Conservation (phyloP, 1,284 basidiomycete genomes). For the Anthracocystis panici-leucophaei region DNA sequence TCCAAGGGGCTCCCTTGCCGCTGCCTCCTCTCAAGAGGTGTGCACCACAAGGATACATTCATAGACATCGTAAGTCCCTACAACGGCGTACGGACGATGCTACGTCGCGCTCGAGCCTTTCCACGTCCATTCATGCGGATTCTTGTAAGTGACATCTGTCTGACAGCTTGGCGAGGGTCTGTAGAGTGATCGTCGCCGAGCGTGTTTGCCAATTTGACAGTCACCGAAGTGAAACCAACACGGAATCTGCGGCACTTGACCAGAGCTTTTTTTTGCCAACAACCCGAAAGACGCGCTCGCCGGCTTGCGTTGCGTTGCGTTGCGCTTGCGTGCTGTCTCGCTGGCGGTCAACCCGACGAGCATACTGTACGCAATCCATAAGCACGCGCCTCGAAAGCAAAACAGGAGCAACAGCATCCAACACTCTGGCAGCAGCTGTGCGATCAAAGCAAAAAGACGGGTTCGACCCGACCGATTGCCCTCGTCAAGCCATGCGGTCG, state of each 20-base stretch:
- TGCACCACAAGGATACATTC: not conserved
- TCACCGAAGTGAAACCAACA: slow-evolving; percentile 10
- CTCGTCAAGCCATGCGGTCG: too few relatives aligned
- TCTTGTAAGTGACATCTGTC: not conserved
- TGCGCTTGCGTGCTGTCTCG: slow-evolving; percentile 6
- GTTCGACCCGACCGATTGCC: too few relatives aligned
- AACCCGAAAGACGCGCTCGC: not conserved
- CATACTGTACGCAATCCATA: too few relatives aligned
- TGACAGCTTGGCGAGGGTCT: slow-evolving; percentile 1
- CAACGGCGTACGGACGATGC: not conserved
- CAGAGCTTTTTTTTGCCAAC: not conserved
- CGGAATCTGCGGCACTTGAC: not conserved
- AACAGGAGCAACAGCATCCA: too few relatives aligned
- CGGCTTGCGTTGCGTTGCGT: not conserved
- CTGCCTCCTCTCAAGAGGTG: too few relatives aligned
- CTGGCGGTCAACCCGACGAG: slow-evolving; percentile 1
- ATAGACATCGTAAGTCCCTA: not conserved
- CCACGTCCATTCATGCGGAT: too few relatives aligned
- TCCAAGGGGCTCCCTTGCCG: too few relatives aligned
- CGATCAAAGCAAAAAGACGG: too few relatives aligned
- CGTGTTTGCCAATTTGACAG: not conserved
- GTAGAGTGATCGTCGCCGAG: slow-evolving; percentile 7
- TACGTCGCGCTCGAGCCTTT: too few relatives aligned
- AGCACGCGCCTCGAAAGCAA: too few relatives aligned
- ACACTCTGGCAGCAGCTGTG: too few relatives aligned